Evolutionary conservation across 2,329 filamentous ascomycete species (phyloP).

Genomic region (Cladosporium sp.): DNA sequence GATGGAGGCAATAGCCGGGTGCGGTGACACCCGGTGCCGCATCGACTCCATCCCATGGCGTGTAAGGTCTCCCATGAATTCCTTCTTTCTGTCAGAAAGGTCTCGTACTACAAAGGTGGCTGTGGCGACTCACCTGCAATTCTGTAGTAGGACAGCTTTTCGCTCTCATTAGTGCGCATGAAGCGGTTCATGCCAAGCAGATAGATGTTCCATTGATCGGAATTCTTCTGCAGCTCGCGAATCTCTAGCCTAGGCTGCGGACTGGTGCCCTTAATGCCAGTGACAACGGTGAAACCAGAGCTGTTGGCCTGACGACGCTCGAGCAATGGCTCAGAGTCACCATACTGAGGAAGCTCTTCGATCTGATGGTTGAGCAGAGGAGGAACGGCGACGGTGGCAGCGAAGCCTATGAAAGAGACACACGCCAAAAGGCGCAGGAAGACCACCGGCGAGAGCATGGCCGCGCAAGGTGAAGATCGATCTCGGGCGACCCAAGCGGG

Average conservation of each 20-base stretch:
- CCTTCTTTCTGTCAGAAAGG: constrained; percentile 41
- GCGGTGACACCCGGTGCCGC: constrained; percentile 46
- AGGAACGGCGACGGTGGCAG: background rate
- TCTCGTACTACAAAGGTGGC: background rate
- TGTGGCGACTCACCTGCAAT: constrained; percentile 57
- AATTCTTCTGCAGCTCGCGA: constrained; percentile 55
- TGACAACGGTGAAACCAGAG: constrained; percentile 21
- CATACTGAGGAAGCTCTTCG: constrained; percentile 13
- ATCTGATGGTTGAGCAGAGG: constrained; percentile 15
- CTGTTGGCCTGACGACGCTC: constrained; percentile 15
- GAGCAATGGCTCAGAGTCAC: constrained; percentile 2
- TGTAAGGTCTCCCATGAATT: constrained; percentile 70
- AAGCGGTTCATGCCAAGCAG: constrained; percentile 68
- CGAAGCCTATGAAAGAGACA: background rate
- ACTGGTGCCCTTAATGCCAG: constrained; percentile 27
- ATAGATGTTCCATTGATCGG: constrained; percentile 69
- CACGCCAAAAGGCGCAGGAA: background rate
- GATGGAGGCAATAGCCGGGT: constrained; percentile 71
- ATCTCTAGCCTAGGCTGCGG: constrained; percentile 56
- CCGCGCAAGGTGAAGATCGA: background rate
- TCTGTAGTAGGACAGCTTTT: constrained; percentile 68
- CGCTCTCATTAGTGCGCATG: constrained; percentile 58
- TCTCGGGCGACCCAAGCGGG: background rate
- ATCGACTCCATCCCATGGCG: constrained; percentile 49
- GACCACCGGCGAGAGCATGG: constrained; percentile 1